Evolutionary conservation across 768 basidiomycete genomes (phyloP), one percentile per base, ranked within the genome.

Genomic region (Strobilomyces dryophilus): DNA sequence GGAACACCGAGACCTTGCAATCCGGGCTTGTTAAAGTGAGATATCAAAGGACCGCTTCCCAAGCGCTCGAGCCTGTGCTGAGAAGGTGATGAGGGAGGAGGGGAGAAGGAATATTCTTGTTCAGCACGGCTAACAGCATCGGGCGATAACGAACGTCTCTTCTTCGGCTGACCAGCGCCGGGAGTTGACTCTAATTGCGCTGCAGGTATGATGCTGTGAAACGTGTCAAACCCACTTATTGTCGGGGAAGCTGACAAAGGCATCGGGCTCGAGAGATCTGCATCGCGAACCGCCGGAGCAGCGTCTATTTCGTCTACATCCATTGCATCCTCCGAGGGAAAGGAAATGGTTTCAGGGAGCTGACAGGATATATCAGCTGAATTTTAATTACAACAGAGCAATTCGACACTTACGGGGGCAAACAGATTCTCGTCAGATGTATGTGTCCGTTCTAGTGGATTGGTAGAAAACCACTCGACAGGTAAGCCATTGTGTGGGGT

Each of bases 221-320:
- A 89, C 27, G 87, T 76, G 43, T 79, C 76, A 61, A 89, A 82
- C n/a, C 67, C 72, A 8, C 76, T 78, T 35, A 76, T 67, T 1
- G 79, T 77, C 0, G 83, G 76, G 14, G 76, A 79, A 21, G 80
- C 77, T 10, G 84, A 79, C 24, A 74, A 63, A 44, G 78, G 76
- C 34, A 68, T 54, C 56, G 73, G 48, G 71, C 68, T 53, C 68
- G 73, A 49, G 61, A 67, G 51, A 68, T 63, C 21, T 54, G 67
- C 52, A 52, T 57, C 54, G 39, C 73, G 69, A 43, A 68, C 65
- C 54, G 73, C 77, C 18, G 80, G 80, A 47, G 62, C 64, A 17
- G 79, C 77, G 64, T 92, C 90, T 34, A 91, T 78, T 57, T 92
- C 90, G 63, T 92, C 90, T 34, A 92, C 78, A 58, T 92, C 90